Base-by-base conservation (phyloP, 2,329 filamentous ascomycete species). In the Stachybotrys chartarum region DNA sequence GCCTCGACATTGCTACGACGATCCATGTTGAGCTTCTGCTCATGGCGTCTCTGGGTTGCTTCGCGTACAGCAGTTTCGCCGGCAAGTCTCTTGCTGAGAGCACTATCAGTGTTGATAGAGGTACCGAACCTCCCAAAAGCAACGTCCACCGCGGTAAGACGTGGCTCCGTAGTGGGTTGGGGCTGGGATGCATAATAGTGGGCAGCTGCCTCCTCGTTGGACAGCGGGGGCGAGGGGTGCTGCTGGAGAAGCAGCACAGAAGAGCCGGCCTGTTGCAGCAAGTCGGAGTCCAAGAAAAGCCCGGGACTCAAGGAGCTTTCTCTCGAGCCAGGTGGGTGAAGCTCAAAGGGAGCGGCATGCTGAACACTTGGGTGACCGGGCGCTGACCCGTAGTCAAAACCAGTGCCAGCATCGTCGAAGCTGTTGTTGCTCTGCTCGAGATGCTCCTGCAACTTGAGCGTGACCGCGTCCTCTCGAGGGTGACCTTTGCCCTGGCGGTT, bases 1-100 rank as follows among this genome's bases (percentile, higher is more conserved):
- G 82, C 81, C 64, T 85, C 81, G 49, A 83, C 80, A 56, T 84
- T 85, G 66, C 81, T 83, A 0, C 81, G 75, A 5, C 82, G 74
- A n/a, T 70, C 71, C 10, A 84, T 71, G 66, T 84, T 84, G 18
- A 84, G 75, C 48, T 66, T 67, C 62, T 83, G 79, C 46, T 81
- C 79, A 7, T 75, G 72, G 16, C 79, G 77, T 16, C 82, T 77
- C 68, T 83, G 81, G 30, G 74, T 68, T 1, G 80, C 78, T 3
- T 74, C 72, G 4, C 81, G 77, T 58, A 75, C 68, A 42, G 79
- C 79, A 1, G 71, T 64, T 57, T 81, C 77, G 30, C 69, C 67
- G 4, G 78, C 74, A n/a, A 84, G 68, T 45, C 78, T 75, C 67
- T 77, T 81, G n/a, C 78, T 78, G 11, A 84, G 69, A 1, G 77